Evolutionary conservation across 306 rosid species (phyloP).

Genomic region (Lathyrus oleraceus): DNA sequence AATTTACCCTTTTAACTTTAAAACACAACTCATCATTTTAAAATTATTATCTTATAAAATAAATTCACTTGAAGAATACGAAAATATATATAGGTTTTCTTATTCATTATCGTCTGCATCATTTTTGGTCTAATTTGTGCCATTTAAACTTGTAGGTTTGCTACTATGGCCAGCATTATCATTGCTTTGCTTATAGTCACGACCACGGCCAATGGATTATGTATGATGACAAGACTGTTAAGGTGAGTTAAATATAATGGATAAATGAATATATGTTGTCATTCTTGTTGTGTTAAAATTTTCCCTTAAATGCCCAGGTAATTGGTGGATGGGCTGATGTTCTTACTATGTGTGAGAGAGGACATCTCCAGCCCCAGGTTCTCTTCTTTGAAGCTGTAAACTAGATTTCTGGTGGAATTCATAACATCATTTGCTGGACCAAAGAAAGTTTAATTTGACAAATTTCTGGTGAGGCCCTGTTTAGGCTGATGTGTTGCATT

Average conservation of each 20-base stretch:
- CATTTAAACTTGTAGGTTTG: slow-evolving; percentile 63
- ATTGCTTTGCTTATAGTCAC: slow-evolving; percentile 93
- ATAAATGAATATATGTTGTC: slow-evolving; percentile 4
- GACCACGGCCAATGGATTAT: slow-evolving; percentile 76
- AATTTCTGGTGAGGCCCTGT: slow-evolving; percentile 40
- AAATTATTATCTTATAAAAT: too few species aligned
- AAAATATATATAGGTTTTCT: too few species aligned
- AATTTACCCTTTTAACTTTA: too few species aligned
- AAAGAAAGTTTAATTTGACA: slow-evolving; percentile 45
- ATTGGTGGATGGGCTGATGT: slow-evolving; percentile 95
- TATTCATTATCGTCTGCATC: too few species aligned
- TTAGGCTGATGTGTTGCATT: slow-evolving; percentile 43
- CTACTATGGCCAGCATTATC: slow-evolving; percentile 98
- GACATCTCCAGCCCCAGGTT: slow-evolving; percentile 97
- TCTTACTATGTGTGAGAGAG: slow-evolving; percentile 78
- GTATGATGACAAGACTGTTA: slow-evolving; percentile 94
- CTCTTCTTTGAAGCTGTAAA: slow-evolving; percentile 94
- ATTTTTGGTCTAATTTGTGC: slow-evolving; percentile 28
- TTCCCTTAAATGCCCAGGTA: slow-evolving; percentile 50
- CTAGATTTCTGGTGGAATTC: slow-evolving; percentile 55
- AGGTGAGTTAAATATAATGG: slow-evolving; percentile 55
- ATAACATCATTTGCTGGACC: slow-evolving; percentile 34
- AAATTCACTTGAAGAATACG: too few species aligned
- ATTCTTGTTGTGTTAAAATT: slow-evolving; percentile 22
- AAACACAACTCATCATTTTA: too few species aligned